A percentile compares a stretch with the other conserved stretches of the same genome.
phyloP scores from a whole-genome alignment of 257 asterid genomes.

The Solanum raphanifolium region DNA sequence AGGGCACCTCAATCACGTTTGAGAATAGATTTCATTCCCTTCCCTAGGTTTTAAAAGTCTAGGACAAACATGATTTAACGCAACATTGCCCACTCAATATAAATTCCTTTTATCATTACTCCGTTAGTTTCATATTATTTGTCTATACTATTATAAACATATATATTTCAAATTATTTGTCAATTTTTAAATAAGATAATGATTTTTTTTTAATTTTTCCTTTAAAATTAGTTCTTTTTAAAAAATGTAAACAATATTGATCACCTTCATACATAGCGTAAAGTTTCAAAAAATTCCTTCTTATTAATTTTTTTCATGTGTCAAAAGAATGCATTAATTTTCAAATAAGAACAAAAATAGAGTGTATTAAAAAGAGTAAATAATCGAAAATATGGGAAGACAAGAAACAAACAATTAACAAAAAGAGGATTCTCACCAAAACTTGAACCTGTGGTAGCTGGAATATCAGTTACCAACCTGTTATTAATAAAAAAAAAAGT shows the following conservation, averaged over 20 bases:
- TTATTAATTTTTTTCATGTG: background rate
- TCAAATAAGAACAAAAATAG: no score
- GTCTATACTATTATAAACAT: background rate
- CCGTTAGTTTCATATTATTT: background rate
- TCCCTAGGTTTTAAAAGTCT: background rate
- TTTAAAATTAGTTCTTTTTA: background rate
- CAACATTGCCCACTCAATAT: background rate
- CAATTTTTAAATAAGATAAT: background rate
- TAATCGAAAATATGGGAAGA: background rate
- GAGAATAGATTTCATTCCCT: background rate
- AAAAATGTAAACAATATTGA: background rate
- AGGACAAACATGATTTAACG: background rate
- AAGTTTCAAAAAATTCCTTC: no score
- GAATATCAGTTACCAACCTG: constrained; percentile 81
- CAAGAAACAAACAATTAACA: background rate
- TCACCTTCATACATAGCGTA: background rate
- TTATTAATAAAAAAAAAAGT: background rate
- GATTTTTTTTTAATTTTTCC: background rate
- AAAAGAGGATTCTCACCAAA: constrained; percentile 35
- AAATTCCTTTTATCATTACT: background rate
- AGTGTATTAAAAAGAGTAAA: background rate
- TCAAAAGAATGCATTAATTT: background rate
- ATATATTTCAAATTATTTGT: background rate
- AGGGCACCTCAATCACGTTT: background rate
- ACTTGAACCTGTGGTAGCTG: constrained; percentile 56